phyloP scores from a whole-genome alignment of 495 filamentous ascomycete genomes.

The Neohortaea acidophila region DNA sequence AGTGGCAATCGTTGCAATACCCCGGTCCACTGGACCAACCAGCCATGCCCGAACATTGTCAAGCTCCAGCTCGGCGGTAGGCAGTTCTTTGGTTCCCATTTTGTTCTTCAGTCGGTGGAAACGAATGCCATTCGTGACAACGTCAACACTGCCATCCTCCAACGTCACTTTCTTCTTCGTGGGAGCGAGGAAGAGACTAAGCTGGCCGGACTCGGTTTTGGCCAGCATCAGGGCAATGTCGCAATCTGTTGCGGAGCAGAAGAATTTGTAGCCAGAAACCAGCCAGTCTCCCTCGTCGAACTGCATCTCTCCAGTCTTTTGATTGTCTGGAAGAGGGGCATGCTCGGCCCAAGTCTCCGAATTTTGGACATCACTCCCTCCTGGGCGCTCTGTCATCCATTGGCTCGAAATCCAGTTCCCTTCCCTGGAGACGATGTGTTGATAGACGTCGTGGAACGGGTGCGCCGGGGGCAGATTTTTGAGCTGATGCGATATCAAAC shows the following conservation, averaged over 20 bases:
- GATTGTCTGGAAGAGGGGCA: slow-evolving; percentile 1
- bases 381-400: slow-evolving; percentile 75
- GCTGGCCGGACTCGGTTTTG: slow-evolving; percentile 33
- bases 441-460: slow-evolving; percentile 14
- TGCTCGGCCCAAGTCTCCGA: slow-evolving; percentile 47
- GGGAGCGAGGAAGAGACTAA: slow-evolving; percentile 55
- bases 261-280: slow-evolving; percentile 62
- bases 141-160: slow-evolving; percentile 2
- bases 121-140: slow-evolving; percentile 47
- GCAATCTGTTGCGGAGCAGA: slow-evolving; percentile 59
- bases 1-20: slow-evolving; percentile 50
- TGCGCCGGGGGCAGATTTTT: slow-evolving; percentile 1
- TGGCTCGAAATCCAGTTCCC: slow-evolving; percentile 56
- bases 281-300: slow-evolving; percentile 36
- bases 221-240: slow-evolving; percentile 57
- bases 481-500: slow-evolving; percentile 9
- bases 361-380: slow-evolving; percentile 56
- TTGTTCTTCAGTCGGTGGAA: slow-evolving; percentile 58
- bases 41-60: slow-evolving; percentile 46
- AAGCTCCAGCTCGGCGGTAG: slow-evolving; percentile 55
- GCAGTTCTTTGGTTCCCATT: slow-evolving; percentile 51
- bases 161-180: slow-evolving; percentile 33
- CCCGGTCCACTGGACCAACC: slow-evolving; percentile 46
- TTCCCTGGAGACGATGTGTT: slow-evolving; percentile 1
- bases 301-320: slow-evolving; percentile 7